A percentile compares a stretch with the other conserved stretches of the same genome.
Conservation (phyloP, 306 rosid species). For the Pterocarpus macrocarpus region DNA sequence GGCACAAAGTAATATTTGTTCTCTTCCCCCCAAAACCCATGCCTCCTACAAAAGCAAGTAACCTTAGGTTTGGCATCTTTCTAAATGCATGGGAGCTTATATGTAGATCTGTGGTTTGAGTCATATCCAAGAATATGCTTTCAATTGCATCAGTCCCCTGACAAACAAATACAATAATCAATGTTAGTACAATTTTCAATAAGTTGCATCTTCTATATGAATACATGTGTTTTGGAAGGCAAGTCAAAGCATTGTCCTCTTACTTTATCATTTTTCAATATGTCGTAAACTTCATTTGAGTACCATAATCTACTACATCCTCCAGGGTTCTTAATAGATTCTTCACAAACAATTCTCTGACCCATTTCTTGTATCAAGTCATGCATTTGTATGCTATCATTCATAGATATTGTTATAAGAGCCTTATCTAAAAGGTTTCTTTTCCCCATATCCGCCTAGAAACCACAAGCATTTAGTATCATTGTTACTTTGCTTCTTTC, state of each 20-base stretch:
- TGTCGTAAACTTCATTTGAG: not conserved
- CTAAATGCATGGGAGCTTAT: too few relatives aligned
- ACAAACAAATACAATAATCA: too few relatives aligned
- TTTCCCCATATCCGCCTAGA: constrained; percentile 1
- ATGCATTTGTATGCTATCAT: constrained; percentile 35
- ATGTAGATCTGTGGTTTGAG: too few relatives aligned
- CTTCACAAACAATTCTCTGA: constrained; percentile 25
- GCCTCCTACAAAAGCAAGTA: not conserved
- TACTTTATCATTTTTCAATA: constrained; percentile 30
- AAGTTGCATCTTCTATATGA: not conserved
- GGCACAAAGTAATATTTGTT: not conserved
- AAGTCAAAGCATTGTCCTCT: not conserved
- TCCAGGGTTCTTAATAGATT: not conserved
- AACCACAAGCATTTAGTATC: not conserved
- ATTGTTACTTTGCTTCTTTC: not conserved
- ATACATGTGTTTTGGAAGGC: not conserved
- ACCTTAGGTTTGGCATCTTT: too few relatives aligned
- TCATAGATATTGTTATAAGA: not conserved
- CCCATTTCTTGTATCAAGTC: constrained; percentile 49
- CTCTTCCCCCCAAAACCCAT: not conserved
- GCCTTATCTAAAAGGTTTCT: constrained; percentile 17
- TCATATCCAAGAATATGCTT: too few relatives aligned
- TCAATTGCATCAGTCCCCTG: too few relatives aligned
- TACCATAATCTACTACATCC: constrained; percentile 22
- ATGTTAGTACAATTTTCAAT: too few relatives aligned